Evolutionary conservation across 495 filamentous ascomycete species (phyloP).

Genomic region (Chlorociboria aeruginascens): DNA sequence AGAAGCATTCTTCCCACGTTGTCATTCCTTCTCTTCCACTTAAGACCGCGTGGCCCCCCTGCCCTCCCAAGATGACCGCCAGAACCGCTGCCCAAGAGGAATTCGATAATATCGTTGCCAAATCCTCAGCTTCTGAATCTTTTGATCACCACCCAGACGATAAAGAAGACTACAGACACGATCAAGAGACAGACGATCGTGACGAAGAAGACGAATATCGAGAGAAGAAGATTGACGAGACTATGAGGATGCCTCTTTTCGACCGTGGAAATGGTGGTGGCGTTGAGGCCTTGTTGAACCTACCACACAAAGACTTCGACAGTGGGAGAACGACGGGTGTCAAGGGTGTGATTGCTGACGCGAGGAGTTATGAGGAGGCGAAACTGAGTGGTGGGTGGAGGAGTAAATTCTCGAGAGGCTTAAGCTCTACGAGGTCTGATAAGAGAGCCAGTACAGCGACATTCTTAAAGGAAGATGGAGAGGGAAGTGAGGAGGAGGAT

Average conservation of each 20-base stretch:
- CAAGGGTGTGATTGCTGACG: constrained; percentile 96
- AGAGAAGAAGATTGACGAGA: constrained; percentile 45
- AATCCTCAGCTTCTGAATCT: constrained; percentile 19
- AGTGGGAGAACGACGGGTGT: constrained; percentile 73
- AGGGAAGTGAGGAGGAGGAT: constrained; percentile 54
- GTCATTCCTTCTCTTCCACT: neutral
- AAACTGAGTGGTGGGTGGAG: constrained; percentile 8
- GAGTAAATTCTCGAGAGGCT: neutral
- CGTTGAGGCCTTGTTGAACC: constrained; percentile 34
- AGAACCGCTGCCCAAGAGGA: constrained; percentile 64
- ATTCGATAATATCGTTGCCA: constrained; percentile 61
- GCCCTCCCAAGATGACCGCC: constrained; percentile 15
- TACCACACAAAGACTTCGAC: constrained; percentile 53
- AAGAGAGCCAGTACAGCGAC: constrained; percentile 11
- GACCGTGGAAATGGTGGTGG: constrained; percentile 22
- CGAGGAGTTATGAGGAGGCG: constrained; percentile 77
- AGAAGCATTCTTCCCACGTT: neutral
- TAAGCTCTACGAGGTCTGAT: constrained; percentile 4
- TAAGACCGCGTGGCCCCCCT: constrained; percentile 9
- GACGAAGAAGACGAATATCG: constrained; percentile 46
- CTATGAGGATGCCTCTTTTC: constrained; percentile 43
- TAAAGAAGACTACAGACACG: constrained; percentile 24
- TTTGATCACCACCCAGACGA: constrained; percentile 46
- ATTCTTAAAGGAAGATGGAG: constrained; percentile 20
- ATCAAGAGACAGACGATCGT: constrained; percentile 36